A percentile compares a stretch with the other conserved stretches of the same genome.
These are phyloP conservation scores for Crepidotus variabilis DNA, from an alignment of 768 basidiomycete genomes.

Conservation along the genomic window DNA sequence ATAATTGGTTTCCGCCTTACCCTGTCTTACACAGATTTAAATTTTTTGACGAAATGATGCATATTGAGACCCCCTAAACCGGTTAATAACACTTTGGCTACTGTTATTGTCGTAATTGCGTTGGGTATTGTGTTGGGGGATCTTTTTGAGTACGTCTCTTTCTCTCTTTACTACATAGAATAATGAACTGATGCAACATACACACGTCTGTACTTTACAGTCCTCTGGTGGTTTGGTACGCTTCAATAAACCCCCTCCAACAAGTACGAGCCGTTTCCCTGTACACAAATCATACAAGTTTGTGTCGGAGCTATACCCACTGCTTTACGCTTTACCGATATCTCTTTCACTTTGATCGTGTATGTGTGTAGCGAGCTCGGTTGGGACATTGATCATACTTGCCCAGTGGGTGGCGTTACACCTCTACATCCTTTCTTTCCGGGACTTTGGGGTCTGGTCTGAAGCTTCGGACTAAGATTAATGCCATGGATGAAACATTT, in stretches of 20 bases:
- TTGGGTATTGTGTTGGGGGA: constrained; percentile 69
- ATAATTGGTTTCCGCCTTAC: background rate
- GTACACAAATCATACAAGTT: constrained; percentile 78
- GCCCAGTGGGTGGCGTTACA: constrained; percentile 77
- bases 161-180: too few species aligned
- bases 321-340: constrained; percentile 79
- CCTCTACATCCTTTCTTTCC: constrained; percentile 2
- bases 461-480: background rate
- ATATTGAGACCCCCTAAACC: constrained; percentile 73
- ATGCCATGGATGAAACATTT: background rate
- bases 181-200: background rate
- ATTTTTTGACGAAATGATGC: background rate
- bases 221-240: constrained; percentile 95
- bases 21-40: background rate
- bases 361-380: constrained; percentile 84
- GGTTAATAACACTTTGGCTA: constrained; percentile 78
- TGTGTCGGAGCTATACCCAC: constrained; percentile 93
- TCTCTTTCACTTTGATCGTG: constrained; percentile 86
- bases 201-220: constrained; percentile 29
- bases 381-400: constrained; percentile 95
- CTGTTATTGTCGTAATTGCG: constrained; percentile 78
- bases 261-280: constrained; percentile 69
- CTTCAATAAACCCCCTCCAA: constrained; percentile 43
- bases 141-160: constrained; percentile 49
- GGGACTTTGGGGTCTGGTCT: background rate